Evolutionary conservation across 2,329 filamentous ascomycete species (phyloP).

Genomic region (Fusarium incarnatum): DNA sequence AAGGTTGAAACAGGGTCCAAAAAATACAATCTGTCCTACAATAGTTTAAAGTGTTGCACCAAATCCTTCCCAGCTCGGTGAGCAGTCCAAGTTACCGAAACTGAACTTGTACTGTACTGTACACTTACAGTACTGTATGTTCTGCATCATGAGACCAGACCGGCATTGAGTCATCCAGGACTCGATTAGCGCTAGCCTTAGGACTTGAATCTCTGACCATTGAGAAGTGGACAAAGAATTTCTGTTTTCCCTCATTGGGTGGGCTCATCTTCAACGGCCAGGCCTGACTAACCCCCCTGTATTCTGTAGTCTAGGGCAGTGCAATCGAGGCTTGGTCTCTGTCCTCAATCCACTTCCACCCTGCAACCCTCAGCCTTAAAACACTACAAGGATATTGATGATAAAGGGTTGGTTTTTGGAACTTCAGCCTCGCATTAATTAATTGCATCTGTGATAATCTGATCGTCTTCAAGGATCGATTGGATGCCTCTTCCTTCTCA

Average conservation of each 20-base stretch:
- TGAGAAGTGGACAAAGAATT: conserved; percentile 3
- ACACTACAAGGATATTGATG: conserved; percentile 7
- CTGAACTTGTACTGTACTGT: background rate
- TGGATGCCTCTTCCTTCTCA: conserved; percentile 43
- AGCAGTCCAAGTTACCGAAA: background rate
- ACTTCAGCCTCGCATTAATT: conserved; percentile 42
- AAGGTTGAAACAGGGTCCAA: conserved; percentile 36
- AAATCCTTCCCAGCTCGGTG: background rate
- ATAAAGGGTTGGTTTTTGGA: background rate
- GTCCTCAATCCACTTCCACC: background rate
- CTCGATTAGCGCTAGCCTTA: conserved; percentile 4
- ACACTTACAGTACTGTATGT: conserved; percentile 13
- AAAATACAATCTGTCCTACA: background rate
- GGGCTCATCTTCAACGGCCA: background rate
- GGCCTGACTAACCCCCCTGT: conserved; percentile 6
- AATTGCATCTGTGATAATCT: background rate
- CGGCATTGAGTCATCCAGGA: conserved; percentile 46
- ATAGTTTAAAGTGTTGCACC: background rate
- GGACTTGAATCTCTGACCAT: conserved; percentile 9
- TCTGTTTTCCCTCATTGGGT: background rate
- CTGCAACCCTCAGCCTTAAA: conserved; percentile 40
- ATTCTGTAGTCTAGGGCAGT: conserved; percentile 21
- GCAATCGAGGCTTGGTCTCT: conserved; percentile 43
- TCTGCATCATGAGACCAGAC: conserved; percentile 40
- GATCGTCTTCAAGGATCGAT: conserved; percentile 36